phyloP scores from a whole-genome alignment of 2,329 filamentous ascomycete genomes.

The Paecilomyces formosus region DNA sequence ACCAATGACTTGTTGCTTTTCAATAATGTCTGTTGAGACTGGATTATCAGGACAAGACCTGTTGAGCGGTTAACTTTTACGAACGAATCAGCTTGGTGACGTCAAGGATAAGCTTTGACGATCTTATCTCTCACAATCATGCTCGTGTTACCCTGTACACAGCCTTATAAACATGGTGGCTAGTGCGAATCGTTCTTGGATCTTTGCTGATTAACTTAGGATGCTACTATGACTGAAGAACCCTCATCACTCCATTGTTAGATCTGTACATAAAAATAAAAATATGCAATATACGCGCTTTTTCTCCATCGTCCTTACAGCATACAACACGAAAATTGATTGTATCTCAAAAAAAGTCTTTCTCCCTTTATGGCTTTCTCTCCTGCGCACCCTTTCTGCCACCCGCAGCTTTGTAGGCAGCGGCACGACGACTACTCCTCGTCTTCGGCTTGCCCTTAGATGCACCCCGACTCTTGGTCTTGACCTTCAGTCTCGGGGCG shows the following conservation, averaged over 20 bases:
- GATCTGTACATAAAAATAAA: neutral
- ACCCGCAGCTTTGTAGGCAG: constrained; percentile 33
- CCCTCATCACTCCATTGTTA: neutral
- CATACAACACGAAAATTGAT: neutral
- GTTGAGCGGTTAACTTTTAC: neutral
- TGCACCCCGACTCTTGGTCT: constrained; percentile 31
- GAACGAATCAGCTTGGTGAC: neutral
- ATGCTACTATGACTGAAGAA: neutral
- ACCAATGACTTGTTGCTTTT: neutral
- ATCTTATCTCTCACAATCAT: neutral
- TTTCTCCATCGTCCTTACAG: neutral
- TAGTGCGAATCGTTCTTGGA: no score
- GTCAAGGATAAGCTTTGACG: neutral
- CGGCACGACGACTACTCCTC: constrained; percentile 35
- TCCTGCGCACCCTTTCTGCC: constrained; percentile 16
- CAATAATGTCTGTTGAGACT: neutral
- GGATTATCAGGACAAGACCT: neutral
- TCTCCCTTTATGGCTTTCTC: neutral
- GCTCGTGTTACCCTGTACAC: neutral
- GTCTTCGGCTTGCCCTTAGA: constrained; percentile 32
- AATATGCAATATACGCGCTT: neutral
- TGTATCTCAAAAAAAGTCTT: neutral
- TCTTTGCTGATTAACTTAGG: neutral
- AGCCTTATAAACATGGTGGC: no score
- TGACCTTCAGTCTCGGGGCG: constrained; percentile 23